Conservation (phyloP, 495 filamentous ascomycete species). For the Corynascus novoguineensis region DNA sequence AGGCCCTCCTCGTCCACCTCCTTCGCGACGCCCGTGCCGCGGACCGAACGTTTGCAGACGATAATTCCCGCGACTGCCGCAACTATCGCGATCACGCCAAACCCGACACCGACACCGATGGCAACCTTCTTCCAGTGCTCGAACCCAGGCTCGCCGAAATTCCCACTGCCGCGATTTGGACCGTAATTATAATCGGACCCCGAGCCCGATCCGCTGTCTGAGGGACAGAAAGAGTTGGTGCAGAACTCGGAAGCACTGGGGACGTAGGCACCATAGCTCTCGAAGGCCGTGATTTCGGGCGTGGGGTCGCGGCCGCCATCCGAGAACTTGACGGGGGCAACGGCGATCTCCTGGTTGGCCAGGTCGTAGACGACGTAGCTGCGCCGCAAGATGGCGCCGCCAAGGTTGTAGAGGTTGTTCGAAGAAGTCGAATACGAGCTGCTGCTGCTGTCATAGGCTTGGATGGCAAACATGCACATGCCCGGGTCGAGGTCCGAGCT, state of each 20-base stretch:
- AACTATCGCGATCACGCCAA: conserved; percentile 16
- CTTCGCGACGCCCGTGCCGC: not conserved
- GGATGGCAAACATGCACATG: conserved; percentile 63
- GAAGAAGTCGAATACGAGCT: conserved; percentile 31
- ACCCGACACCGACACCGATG: conserved; percentile 19
- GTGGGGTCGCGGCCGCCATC: conserved; percentile 18
- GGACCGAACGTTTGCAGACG: conserved; percentile 17
- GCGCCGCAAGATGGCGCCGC: conserved; percentile 76
- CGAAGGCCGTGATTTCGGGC: conserved; percentile 31
- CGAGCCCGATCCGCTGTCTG: not conserved
- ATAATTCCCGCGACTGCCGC: conserved; percentile 7
- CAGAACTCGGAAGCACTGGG: conserved; percentile 25
- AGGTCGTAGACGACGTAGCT: conserved; percentile 84
- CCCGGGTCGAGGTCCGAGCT: not conserved
- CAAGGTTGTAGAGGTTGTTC: conserved; percentile 54
- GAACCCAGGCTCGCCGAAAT: not conserved
- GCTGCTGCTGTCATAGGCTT: conserved; percentile 15
- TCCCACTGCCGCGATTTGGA: not conserved
- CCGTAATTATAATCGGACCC: not conserved
- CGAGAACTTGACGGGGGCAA: conserved; percentile 71
- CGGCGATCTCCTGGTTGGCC: conserved; percentile 65
- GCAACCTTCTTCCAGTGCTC: conserved; percentile 16
- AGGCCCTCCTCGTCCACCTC: conserved; percentile 1
- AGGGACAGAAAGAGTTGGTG: not conserved
- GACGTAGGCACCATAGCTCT: conserved; percentile 21